Evolutionary conservation across 176 grass and related monocot species (phyloP).

Genomic region (Oropetium thomaeum): DNA sequence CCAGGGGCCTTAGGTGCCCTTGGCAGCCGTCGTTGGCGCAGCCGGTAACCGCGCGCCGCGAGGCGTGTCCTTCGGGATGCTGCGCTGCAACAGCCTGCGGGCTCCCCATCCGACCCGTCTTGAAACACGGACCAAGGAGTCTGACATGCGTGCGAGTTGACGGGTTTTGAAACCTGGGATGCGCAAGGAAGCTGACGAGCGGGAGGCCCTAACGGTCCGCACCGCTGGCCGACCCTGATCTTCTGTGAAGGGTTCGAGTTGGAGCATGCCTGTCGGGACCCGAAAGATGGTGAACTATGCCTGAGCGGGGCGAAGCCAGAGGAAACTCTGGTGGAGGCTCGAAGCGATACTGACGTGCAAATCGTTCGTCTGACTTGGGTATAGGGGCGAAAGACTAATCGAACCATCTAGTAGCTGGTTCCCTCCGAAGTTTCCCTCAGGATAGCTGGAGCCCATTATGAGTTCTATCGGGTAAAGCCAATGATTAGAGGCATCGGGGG

Average conservation of each 20-base stretch:
- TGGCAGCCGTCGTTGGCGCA: no score
- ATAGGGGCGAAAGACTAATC: constrained; percentile 68
- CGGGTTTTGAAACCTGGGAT: no score
- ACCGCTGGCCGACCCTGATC: constrained; percentile 48
- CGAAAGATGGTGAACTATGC: constrained; percentile 87
- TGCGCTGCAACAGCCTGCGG: constrained; percentile 27
- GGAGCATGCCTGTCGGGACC: constrained; percentile 65
- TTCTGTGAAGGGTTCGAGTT: constrained; percentile 56
- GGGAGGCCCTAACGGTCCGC: no score
- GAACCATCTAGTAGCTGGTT: constrained; percentile 70
- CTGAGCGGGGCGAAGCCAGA: constrained; percentile 50
- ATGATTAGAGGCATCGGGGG: constrained; percentile 82
- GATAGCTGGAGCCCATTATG: constrained; percentile 57
- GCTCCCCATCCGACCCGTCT: constrained; percentile 74
- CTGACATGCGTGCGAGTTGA: constrained; percentile 64
- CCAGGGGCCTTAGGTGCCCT: no score
- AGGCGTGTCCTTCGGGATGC: background rate
- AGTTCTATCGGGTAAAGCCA: constrained; percentile 80
- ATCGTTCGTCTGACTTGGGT: constrained; percentile 68
- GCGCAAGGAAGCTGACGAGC: no score
- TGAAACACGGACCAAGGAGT: constrained; percentile 90
- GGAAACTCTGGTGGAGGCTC: constrained; percentile 75
- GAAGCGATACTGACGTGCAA: constrained; percentile 70
- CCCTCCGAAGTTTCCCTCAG: constrained; percentile 77
- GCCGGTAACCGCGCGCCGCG: no score